These are phyloP conservation scores for Backusella circina DNA, from an alignment of 192 early-diverging fungal species.

Conservation along the genomic window DNA sequence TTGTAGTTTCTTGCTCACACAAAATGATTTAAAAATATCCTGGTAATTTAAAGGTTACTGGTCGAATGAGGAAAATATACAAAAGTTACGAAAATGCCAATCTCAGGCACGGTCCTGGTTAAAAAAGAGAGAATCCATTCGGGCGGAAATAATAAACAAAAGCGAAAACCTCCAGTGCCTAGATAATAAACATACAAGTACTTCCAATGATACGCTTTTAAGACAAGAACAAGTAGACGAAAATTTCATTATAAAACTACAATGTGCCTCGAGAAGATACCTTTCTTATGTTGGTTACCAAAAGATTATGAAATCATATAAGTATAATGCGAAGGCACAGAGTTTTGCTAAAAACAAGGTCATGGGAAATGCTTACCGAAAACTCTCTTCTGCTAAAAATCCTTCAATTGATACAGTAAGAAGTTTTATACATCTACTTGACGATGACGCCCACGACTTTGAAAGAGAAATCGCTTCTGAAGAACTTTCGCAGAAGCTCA, in stretches of 20 bases:
- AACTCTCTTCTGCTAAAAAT: slow-evolving; percentile 54
- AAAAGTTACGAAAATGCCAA: slow-evolving; percentile 21
- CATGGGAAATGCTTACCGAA: slow-evolving; percentile 14
- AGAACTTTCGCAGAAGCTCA: slow-evolving; percentile 76
- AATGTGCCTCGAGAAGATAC: not conserved
- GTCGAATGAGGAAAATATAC: slow-evolving; percentile 4
- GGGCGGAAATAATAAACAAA: not conserved
- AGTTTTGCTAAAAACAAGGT: slow-evolving; percentile 18
- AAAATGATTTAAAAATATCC: not conserved
- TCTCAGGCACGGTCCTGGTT: slow-evolving; percentile 2
- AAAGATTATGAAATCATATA: slow-evolving; percentile 52
- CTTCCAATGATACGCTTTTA: not conserved
- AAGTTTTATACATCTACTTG: slow-evolving; percentile 83
- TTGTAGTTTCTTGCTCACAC: not conserved
- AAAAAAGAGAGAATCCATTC: slow-evolving; percentile 1
- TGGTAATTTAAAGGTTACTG: slow-evolving; percentile 12
- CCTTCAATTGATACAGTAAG: slow-evolving; percentile 83
- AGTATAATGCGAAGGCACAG: slow-evolving; percentile 77
- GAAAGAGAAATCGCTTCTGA: slow-evolving; percentile 87
- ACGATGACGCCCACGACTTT: slow-evolving; percentile 88
- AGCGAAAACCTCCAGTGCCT: not conserved
- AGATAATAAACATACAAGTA: not conserved
- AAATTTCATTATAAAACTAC: slow-evolving; percentile 41
- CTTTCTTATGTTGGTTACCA: slow-evolving; percentile 4
- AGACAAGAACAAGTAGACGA: slow-evolving; percentile 29